Evolutionary conservation across 345 rosid genomes (phyloP).

Genomic region (Garcia nutans): DNA sequence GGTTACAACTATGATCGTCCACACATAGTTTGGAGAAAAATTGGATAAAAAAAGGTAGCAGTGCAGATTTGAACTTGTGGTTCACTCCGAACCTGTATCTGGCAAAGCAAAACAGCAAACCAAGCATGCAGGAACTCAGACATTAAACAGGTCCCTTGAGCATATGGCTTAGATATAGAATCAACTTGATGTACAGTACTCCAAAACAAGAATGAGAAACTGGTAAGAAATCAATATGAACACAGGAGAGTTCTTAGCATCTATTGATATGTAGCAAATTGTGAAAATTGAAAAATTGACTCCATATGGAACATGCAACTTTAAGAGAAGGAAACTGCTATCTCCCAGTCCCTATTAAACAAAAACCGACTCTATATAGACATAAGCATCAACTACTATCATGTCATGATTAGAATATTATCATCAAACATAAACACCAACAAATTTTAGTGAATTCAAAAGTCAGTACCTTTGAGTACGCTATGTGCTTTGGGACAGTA

Average conservation of each 20-base stretch:
- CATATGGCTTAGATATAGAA: neutral
- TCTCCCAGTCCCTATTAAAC: neutral
- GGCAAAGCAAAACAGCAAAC: too few species aligned
- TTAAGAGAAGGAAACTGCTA: slow-evolving; percentile 3
- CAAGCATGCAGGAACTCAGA: neutral
- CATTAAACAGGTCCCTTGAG: neutral
- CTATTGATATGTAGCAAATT: neutral
- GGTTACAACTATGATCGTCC: neutral
- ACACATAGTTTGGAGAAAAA: neutral
- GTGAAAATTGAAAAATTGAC: neutral
- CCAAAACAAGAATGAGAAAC: neutral
- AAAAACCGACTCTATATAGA: too few species aligned
- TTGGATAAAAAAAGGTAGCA: neutral
- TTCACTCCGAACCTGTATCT: too few species aligned
- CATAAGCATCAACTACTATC: neutral
- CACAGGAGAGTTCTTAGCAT: neutral
- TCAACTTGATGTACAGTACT: neutral
- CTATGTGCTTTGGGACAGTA: slow-evolving; percentile 82
- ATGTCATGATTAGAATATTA: neutral
- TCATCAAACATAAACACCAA: neutral
- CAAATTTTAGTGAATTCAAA: neutral
- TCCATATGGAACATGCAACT: neutral
- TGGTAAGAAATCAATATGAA: neutral
- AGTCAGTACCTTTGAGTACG: slow-evolving; percentile 57
- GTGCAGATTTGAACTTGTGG: neutral